Evolutionary conservation across 148 eudicot species (phyloP).

Genomic region (Chenopodium berlandieri): DNA sequence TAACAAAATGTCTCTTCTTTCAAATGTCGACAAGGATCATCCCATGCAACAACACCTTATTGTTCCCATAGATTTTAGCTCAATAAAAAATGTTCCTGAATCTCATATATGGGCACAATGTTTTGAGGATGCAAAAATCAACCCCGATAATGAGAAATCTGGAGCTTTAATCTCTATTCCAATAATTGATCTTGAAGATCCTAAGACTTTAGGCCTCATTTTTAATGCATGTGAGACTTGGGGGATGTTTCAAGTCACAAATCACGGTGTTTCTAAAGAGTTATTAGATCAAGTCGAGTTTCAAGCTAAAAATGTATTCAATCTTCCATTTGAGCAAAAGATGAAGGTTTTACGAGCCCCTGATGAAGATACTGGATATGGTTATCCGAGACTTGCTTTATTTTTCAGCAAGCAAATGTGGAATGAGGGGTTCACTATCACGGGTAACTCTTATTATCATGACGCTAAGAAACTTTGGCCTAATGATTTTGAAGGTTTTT

Average conservation of each 20-base stretch:
- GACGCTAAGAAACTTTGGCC: constrained; percentile 73
- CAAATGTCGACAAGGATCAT: constrained; percentile 10
- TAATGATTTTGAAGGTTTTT: constrained; percentile 40
- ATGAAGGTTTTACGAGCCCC: constrained; percentile 43
- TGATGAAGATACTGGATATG: constrained; percentile 51
- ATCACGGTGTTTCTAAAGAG: constrained; percentile 43
- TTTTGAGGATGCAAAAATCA: not conserved
- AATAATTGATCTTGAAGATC: constrained; percentile 39
- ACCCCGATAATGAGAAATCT: not conserved
- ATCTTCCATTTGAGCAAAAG: constrained; percentile 49
- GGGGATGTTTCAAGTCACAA: constrained; percentile 57
- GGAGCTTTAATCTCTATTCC: constrained; percentile 24
- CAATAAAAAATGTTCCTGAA: constrained; percentile 38
- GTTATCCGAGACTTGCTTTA: constrained; percentile 45
- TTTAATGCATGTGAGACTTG: constrained; percentile 48
- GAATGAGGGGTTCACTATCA: constrained; percentile 75
- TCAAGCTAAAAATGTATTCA: constrained; percentile 38
- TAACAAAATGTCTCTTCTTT: constrained; percentile 13
- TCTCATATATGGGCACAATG: constrained; percentile 41
- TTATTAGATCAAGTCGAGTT: constrained; percentile 40
- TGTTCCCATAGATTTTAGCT: constrained; percentile 24
- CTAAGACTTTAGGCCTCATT: constrained; percentile 28
- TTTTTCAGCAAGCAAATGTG: constrained; percentile 58
- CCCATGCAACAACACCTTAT: not conserved
- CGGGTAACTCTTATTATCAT: constrained; percentile 40